phyloP scores from a whole-genome alignment of 805 yeast genomes.

The Maudiozyma pseudohumilis region DNA sequence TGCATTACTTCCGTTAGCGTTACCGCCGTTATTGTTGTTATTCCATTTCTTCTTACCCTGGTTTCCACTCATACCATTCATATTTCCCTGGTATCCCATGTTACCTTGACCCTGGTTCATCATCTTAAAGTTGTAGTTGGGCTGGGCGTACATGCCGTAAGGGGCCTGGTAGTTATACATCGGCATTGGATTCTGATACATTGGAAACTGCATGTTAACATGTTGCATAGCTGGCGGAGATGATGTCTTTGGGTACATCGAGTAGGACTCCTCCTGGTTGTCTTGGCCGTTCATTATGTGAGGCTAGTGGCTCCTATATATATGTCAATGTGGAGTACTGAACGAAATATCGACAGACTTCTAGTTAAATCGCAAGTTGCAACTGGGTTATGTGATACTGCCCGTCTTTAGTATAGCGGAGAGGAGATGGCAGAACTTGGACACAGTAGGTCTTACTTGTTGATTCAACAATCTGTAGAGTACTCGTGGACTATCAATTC shows the following conservation, averaged over 20 bases:
- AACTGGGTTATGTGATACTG: too few species aligned
- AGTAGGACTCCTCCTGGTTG: conserved; percentile 25
- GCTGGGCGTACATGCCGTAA: conserved; percentile 24
- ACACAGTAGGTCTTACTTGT: too few species aligned
- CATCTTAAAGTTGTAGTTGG: conserved; percentile 21
- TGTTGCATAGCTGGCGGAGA: conserved; percentile 26
- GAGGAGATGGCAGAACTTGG: too few species aligned
- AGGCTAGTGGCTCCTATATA: background rate
- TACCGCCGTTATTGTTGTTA: conserved; percentile 4
- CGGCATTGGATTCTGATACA: conserved; percentile 23
- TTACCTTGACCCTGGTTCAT: conserved; percentile 17
- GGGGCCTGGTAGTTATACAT: conserved; percentile 24
- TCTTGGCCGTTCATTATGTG: conserved; percentile 6
- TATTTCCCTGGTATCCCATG: conserved; percentile 17
- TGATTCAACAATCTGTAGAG: too few species aligned
- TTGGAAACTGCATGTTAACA: conserved; percentile 24
- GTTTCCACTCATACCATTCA: conserved; percentile 9
- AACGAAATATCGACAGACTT: too few species aligned
- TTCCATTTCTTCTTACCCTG: conserved; percentile 23
- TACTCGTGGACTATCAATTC: too few species aligned
- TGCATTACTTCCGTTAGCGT: conserved; percentile 1
- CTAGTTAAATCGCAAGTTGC: too few species aligned
- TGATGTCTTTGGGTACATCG: conserved; percentile 28
- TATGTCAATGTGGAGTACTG: too few species aligned
- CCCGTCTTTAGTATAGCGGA: too few species aligned